Base-by-base conservation (phyloP, 495 filamentous ascomycete genomes). In the Aspergillus kassunensis region DNA sequence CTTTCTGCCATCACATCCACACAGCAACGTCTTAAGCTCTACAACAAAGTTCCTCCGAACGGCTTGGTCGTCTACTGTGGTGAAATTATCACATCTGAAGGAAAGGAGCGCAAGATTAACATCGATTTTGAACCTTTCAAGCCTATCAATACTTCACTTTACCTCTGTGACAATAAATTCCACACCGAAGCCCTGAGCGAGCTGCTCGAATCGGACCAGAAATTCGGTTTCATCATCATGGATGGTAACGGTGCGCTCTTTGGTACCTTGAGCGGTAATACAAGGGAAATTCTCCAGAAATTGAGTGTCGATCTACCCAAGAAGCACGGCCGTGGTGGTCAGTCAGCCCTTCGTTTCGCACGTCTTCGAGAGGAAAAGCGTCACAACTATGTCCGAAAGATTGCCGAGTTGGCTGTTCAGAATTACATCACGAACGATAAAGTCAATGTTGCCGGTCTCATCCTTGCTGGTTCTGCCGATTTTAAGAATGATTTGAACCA, bases 71-170 rank as follows among this genome's bases (percentile, higher is more conserved):
- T 98, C 51, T 98, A 98, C 79, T 98, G 93, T 72, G 93, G 93
- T 83, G 93, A 98, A 96, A 96, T 98, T 68, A 90, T 98, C 75
- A 98, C 93, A 13, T 86, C 85, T 8, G 93, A 98, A 76, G 93
- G 93, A 69, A 98, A 98, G 70, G 93, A 98, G 71, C 81, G 93
- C 54, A 97, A 96, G 79, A 93, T 98, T 75, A 98, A 97, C 73
- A 97, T 97, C 66, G 95, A 97, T 63, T 98, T 98, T 65, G 93
- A 98, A 67, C 93, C 93, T 12, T 98, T 98, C 80, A 98, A 97
- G 78, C 92, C 93, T 18, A 97, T 98, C 82, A 98, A 98, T 72
- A 98, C 93, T 5, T 98, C 93, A 9, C 83, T 98, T 8, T 98
- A 98, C 69, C 85, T 98, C 23, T 98, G 93, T 76, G 93, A 98